phyloP scores from a whole-genome alignment of 176 grass and related monocot genomes.

The Pharus latifolius region DNA sequence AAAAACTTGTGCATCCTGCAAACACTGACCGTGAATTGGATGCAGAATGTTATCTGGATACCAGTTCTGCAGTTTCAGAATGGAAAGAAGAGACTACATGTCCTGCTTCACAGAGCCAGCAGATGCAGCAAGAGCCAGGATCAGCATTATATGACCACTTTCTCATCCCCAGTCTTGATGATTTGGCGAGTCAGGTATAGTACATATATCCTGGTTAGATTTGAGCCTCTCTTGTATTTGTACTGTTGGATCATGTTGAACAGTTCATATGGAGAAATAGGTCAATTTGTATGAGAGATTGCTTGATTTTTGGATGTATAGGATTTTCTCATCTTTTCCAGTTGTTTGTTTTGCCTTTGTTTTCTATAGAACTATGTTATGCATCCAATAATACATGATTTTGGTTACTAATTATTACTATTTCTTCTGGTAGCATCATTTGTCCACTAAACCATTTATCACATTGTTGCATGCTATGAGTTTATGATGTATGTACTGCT shows the following conservation, averaged over 20 bases:
- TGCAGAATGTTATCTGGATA: neutral
- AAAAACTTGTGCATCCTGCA: slow-evolving; percentile 14
- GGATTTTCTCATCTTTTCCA: neutral
- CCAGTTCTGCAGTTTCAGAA: slow-evolving; percentile 7
- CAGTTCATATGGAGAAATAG: neutral
- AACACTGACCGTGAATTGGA: slow-evolving; percentile 21
- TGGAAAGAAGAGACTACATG: slow-evolving; percentile 1
- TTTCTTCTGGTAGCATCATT: neutral
- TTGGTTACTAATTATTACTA: neutral
- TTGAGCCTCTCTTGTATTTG: slow-evolving; percentile 3
- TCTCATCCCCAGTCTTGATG: slow-evolving; percentile 4
- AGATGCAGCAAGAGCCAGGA: slow-evolving; percentile 22
- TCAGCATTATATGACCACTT: neutral
- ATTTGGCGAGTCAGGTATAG: slow-evolving; percentile 29
- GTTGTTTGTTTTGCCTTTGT: neutral
- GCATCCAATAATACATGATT: neutral
- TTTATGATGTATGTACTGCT: neutral
- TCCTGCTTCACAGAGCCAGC: slow-evolving; percentile 14
- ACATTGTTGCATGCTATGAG: too few relatives aligned
- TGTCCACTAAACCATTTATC: neutral
- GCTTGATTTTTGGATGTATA: neutral
- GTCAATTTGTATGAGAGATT: neutral
- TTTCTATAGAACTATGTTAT: neutral
- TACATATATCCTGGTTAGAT: neutral
- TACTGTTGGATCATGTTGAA: neutral